Evolutionary conservation across 2,329 filamentous ascomycete species (phyloP).

Genomic region (Huntiella decipiens): DNA sequence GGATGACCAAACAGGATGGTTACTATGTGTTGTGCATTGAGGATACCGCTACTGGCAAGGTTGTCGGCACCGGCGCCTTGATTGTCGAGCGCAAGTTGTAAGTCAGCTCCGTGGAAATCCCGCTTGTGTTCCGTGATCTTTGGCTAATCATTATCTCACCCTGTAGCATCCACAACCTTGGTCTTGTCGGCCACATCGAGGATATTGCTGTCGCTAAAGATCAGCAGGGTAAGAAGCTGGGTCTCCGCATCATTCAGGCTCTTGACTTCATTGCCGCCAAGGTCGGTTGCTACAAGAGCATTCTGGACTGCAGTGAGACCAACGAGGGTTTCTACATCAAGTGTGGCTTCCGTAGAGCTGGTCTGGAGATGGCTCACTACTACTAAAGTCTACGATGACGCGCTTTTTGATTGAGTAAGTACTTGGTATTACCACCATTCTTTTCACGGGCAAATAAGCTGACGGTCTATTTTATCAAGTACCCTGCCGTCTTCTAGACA

Average conservation of each 20-base stretch:
- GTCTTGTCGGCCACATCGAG: slow-evolving; percentile 84
- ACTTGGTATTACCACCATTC: too few relatives aligned
- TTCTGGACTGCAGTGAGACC: slow-evolving; percentile 86
- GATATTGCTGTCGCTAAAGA: slow-evolving; percentile 91
- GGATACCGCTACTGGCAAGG: slow-evolving; percentile 39
- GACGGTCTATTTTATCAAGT: too few relatives aligned
- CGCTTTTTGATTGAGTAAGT: too few relatives aligned
- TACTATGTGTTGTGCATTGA: slow-evolving; percentile 82
- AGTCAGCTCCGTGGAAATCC: slow-evolving; percentile 18
- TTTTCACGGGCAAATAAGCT: too few relatives aligned
- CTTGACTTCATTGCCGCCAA: slow-evolving; percentile 74
- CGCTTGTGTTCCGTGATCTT: neutral
- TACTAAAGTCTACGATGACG: slow-evolving; percentile 32
- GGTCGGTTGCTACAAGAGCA: slow-evolving; percentile 91
- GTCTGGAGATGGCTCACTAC: slow-evolving; percentile 93
- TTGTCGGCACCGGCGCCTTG: slow-evolving; percentile 82
- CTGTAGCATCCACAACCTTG: slow-evolving; percentile 55
- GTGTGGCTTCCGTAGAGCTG: slow-evolving; percentile 83
- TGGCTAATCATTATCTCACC: too few relatives aligned
- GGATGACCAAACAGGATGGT: slow-evolving; percentile 53
- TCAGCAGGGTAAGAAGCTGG: slow-evolving; percentile 94
- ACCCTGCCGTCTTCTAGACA: too few relatives aligned
- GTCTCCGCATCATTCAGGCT: slow-evolving; percentile 80
- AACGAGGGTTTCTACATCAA: slow-evolving; percentile 98
- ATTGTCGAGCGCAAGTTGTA: slow-evolving; percentile 91